Percentiles rank a stretch among this genome's conserved stretches.
Conservation (phyloP, 2,329 filamentous ascomycete species). For the Sphaerulina musiva region DNA sequence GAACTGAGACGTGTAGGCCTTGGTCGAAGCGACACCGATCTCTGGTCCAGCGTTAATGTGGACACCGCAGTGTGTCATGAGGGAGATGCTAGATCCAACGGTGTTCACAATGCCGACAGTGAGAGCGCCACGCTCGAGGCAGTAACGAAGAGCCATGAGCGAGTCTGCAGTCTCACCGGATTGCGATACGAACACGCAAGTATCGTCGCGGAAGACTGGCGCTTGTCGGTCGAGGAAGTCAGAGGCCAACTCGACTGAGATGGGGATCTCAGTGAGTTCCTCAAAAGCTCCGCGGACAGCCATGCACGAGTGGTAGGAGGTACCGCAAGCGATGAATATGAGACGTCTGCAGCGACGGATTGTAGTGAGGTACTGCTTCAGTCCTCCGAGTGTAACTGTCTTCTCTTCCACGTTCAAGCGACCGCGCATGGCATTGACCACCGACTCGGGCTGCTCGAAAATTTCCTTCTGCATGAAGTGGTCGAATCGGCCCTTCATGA, state of each 20-base stretch:
- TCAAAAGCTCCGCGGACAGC: constrained; percentile 96
- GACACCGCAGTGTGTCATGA: constrained; percentile 98
- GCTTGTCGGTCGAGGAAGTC: constrained; percentile 97
- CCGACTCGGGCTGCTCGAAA: constrained; percentile 98
- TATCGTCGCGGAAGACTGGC: constrained; percentile 98
- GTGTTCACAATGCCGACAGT: constrained; percentile 99
- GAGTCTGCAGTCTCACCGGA: constrained; percentile 98
- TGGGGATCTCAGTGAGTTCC: constrained; percentile 95
- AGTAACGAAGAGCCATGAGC: constrained; percentile 93
- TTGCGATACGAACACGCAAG: constrained; percentile 97
- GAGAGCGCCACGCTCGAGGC: constrained; percentile 90
- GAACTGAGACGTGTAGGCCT: constrained; percentile 98
- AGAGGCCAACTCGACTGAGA: constrained; percentile 91
- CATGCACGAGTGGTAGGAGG: constrained; percentile 99
- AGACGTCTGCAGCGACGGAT: constrained; percentile 95
- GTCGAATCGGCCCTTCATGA: constrained; percentile 99
- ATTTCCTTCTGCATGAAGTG: constrained; percentile 99
- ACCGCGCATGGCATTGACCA: constrained; percentile 99
- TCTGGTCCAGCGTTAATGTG: constrained; percentile 98
- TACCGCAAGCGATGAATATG: constrained; percentile 98
- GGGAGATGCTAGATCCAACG: constrained; percentile 95
- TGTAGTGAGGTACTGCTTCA: constrained; percentile 91
- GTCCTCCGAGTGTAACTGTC: constrained; percentile 88
- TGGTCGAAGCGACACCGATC: constrained; percentile 97
- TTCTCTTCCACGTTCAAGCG: constrained; percentile 91